These are phyloP conservation scores for Suillus alpinus DNA, from an alignment of 768 basidiomycete species.

Conservation along the genomic window DNA sequence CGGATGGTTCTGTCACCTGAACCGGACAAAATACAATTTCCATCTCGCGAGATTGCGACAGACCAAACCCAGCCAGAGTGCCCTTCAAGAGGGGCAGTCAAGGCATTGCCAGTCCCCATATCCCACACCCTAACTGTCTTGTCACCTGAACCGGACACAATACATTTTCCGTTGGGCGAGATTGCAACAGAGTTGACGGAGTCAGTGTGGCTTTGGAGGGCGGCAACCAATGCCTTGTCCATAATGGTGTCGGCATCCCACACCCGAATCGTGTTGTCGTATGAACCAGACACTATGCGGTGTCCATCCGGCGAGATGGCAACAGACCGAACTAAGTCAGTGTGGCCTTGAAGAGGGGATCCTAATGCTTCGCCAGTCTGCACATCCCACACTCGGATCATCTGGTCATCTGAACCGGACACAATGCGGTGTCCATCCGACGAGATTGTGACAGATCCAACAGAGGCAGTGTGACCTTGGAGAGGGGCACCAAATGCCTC, in stretches of 20 bases:
- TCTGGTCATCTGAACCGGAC: slow-evolving; percentile 1
- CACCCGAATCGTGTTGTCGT: too few relatives aligned
- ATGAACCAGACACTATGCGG: too few relatives aligned
- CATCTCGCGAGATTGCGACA: not conserved
- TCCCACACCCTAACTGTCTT: slow-evolving; percentile 2
- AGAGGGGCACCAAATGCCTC: not conserved
- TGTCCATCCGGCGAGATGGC: too few relatives aligned
- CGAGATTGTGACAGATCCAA: not conserved
- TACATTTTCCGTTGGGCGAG: not conserved
- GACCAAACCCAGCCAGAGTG: not conserved
- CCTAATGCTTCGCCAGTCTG: not conserved
- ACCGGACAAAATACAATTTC: not conserved
- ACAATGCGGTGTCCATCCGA: not conserved
- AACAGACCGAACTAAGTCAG: too few relatives aligned
- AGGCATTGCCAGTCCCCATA: not conserved
- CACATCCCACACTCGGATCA: not conserved
- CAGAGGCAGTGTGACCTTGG: not conserved
- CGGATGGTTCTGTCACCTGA: too few relatives aligned
- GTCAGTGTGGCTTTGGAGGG: too few relatives aligned
- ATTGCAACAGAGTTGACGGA: slow-evolving; percentile 1
- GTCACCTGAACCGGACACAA: slow-evolving; percentile 3
- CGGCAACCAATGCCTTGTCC: too few relatives aligned
- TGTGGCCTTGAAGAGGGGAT: not conserved
- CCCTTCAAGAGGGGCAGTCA: too few relatives aligned
- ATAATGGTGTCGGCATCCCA: too few relatives aligned